Evolutionary conservation across 768 basidiomycete genomes (phyloP).

Genomic region (Royoungia palumana): DNA sequence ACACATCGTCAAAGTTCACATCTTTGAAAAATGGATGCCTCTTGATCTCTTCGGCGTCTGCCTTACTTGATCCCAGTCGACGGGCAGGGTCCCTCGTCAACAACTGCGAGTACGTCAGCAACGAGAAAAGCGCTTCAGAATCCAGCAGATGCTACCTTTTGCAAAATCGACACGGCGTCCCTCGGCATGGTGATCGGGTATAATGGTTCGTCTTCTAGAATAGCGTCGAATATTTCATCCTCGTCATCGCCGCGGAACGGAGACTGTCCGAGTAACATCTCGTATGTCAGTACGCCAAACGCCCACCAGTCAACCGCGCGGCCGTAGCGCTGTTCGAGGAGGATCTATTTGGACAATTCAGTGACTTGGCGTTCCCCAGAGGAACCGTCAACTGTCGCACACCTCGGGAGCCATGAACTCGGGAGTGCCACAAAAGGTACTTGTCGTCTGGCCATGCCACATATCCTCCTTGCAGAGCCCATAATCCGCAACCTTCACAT

Average conservation of each 20-base stretch:
- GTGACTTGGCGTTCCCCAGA: not conserved
- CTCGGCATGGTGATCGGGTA: constrained; percentile 99
- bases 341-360: constrained; percentile 56
- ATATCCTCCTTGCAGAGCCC: constrained; percentile 99
- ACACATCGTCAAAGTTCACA: constrained; percentile 94
- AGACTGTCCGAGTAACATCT: constrained; percentile 98
- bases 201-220: constrained; percentile 94
- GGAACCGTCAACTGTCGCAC: constrained; percentile 15
- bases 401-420: constrained; percentile 99
- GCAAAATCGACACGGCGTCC: constrained; percentile 92
- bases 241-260: constrained; percentile 99
- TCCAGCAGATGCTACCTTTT: constrained; percentile 58
- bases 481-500: constrained; percentile 98
- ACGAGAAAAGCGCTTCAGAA: not conserved
- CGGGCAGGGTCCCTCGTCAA: constrained; percentile 88
- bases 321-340: constrained; percentile 98
- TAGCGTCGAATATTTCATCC: constrained; percentile 99
- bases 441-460: constrained; percentile 94
- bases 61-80: constrained; percentile 86
- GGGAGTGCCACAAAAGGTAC: constrained; percentile 98
- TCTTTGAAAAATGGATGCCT: constrained; percentile 98
- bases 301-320: constrained; percentile 99
- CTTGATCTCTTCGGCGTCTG: constrained; percentile 97
- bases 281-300: constrained; percentile 96
- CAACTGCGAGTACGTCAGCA: constrained; percentile 47